These are phyloP conservation scores for Alternaria sp. DNA, from an alignment of 2,329 filamentous ascomycete genomes.

Conservation along the genomic window DNA sequence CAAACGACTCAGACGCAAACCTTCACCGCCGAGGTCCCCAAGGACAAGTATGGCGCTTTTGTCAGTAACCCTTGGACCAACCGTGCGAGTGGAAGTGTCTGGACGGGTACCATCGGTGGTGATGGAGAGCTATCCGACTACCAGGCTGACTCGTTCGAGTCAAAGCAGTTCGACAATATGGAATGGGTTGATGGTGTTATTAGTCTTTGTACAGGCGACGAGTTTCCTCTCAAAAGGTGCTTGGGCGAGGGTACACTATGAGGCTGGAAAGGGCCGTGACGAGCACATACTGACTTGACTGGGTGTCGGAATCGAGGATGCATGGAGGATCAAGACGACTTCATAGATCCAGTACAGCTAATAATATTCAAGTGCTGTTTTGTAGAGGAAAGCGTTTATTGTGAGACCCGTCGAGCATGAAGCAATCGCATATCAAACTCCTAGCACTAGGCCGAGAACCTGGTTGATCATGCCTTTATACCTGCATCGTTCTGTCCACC, in stretches of 20 bases:
- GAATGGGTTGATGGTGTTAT: conserved; percentile 52
- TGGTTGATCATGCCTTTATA: neutral
- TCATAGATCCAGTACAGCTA: neutral
- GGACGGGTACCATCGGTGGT: conserved; percentile 44
- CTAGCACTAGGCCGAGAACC: neutral
- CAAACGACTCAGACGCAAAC: conserved; percentile 38
- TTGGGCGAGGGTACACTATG: conserved; percentile 44
- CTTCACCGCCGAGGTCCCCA: conserved; percentile 44
- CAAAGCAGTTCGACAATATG: conserved; percentile 41
- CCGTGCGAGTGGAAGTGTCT: conserved; percentile 44
- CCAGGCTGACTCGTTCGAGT: conserved; percentile 45
- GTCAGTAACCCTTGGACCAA: conserved; percentile 49
- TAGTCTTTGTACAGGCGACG: conserved; percentile 45
- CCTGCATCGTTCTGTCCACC: conserved; percentile 27
- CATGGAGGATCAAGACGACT: neutral
- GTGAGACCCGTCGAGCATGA: neutral
- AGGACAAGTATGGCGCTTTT: conserved; percentile 48
- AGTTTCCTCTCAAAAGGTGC: conserved; percentile 49
- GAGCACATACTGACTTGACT: neutral
- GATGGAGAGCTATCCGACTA: conserved; percentile 33
- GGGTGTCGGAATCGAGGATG: neutral
- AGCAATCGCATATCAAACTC: neutral
- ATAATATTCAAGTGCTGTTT: neutral
- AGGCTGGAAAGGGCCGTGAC: neutral
- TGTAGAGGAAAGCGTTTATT: neutral